phyloP scores from a whole-genome alignment of 192 early-diverging fungal species.

The Coemansia sp. region DNA sequence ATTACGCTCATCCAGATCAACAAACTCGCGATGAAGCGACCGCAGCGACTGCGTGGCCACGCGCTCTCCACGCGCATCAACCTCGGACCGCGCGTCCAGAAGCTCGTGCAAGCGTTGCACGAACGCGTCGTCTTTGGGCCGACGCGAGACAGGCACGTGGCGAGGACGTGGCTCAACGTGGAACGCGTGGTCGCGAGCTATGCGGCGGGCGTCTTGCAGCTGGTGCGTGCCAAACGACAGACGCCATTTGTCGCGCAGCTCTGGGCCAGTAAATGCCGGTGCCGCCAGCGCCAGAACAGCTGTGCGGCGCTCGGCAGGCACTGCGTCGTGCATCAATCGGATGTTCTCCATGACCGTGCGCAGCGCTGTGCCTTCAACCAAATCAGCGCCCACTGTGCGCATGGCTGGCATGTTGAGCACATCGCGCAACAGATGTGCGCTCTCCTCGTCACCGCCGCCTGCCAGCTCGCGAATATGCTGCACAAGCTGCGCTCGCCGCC shows the following conservation, averaged over 20 bases:
- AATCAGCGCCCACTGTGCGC: neutral
- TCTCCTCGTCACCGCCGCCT: constrained; percentile 13
- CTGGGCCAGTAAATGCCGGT: constrained; percentile 10
- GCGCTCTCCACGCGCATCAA: neutral
- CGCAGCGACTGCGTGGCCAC: constrained; percentile 16
- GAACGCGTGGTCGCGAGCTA: constrained; percentile 15
- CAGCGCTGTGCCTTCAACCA: constrained; percentile 7
- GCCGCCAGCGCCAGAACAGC: constrained; percentile 28
- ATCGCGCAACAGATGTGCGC: constrained; percentile 18
- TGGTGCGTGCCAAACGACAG: constrained; percentile 30
- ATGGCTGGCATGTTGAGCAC: constrained; percentile 8
- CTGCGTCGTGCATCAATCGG: constrained; percentile 13
- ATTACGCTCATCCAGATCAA: constrained; percentile 3
- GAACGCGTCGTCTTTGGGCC: constrained; percentile 17
- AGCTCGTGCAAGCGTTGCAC: constrained; percentile 5
- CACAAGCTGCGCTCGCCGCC: constrained; percentile 23
- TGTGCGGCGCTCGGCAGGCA: constrained; percentile 8
- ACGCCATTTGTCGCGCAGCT: constrained; percentile 18
- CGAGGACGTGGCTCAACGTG: neutral
- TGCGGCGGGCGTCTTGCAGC: constrained; percentile 13
- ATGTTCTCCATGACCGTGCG: constrained; percentile 19
- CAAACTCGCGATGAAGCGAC: constrained; percentile 21
- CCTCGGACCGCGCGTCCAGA: constrained; percentile 5
- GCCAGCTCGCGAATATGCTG: constrained; percentile 9
- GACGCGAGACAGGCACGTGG: constrained; percentile 10